Percentiles rank a stretch among this genome's conserved stretches.
Conservation (phyloP, 768 basidiomycete species). For the Fomitopsis pulvina region DNA sequence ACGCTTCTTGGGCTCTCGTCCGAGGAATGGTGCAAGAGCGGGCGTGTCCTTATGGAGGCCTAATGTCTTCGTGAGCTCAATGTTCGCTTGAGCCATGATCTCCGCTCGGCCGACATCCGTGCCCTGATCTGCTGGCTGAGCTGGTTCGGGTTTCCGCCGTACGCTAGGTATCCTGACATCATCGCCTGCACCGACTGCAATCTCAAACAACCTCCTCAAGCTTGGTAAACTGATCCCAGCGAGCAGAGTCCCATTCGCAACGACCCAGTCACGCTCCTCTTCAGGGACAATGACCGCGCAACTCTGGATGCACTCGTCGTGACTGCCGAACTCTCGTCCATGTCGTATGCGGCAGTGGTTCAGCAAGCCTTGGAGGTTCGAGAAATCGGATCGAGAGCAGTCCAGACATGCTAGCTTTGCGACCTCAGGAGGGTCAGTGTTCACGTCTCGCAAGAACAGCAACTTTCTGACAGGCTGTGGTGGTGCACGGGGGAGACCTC, state of each 20-base stretch:
- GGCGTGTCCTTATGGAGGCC: conserved; percentile 47
- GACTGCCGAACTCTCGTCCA: conserved; percentile 40
- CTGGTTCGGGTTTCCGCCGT: not conserved
- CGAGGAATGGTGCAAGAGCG: conserved; percentile 44
- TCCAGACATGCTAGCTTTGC: conserved; percentile 36
- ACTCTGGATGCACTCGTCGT: conserved; percentile 43
- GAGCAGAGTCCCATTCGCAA: conserved; percentile 33
- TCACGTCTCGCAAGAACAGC: conserved; percentile 33
- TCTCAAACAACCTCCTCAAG: conserved; percentile 40
- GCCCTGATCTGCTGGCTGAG: not conserved
- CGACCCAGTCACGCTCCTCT: conserved; percentile 26
- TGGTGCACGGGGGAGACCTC: conserved; percentile 11
- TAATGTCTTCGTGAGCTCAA: conserved; percentile 40
- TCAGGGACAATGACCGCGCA: conserved; percentile 34
- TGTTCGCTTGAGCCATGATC: conserved; percentile 14
- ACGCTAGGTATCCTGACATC: conserved; percentile 11
- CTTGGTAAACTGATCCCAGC: conserved; percentile 38
- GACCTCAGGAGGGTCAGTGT: conserved; percentile 25
- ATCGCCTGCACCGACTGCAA: conserved; percentile 35
- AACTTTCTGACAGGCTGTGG: conserved; percentile 26
- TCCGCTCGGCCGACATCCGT: not conserved
- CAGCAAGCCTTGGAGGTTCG: conserved; percentile 43
- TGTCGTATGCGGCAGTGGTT: conserved; percentile 48
- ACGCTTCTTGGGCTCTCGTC: conserved; percentile 35
- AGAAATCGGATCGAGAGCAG: conserved; percentile 41